Conservation (phyloP, 192 early-diverging fungal genomes). For the Mortierella hygrophila region DNA sequence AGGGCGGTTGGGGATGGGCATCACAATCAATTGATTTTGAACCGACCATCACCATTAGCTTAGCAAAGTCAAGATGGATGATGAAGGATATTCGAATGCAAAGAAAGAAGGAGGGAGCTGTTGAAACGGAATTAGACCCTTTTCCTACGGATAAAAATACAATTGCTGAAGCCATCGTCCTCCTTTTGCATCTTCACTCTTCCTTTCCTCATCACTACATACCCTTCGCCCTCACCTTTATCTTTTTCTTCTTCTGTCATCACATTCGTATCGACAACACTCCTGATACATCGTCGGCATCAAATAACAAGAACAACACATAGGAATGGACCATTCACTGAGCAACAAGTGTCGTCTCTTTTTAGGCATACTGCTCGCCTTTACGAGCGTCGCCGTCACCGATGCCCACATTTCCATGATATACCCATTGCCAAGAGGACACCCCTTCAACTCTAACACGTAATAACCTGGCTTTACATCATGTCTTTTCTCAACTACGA, state of each 20-base stretch:
- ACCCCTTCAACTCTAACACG: slow-evolving; percentile 51
- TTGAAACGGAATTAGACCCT: too few relatives aligned
- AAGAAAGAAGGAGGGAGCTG: too few relatives aligned
- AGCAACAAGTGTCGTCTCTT: slow-evolving; percentile 1
- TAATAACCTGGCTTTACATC: neutral
- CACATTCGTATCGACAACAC: neutral
- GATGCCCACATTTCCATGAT: slow-evolving; percentile 53
- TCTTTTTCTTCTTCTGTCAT: neutral
- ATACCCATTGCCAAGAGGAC: slow-evolving; percentile 48
- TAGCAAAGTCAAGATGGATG: too few relatives aligned
- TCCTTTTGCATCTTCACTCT: too few relatives aligned
- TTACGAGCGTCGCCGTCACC: neutral
- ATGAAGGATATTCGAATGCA: neutral
- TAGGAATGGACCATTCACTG: neutral
- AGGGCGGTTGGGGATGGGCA: neutral
- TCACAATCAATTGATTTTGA: too few relatives aligned
- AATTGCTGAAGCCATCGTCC: neutral
- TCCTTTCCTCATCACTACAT: slow-evolving; percentile 2
- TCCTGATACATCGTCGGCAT: neutral
- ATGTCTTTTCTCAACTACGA: neutral
- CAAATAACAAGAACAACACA: neutral
- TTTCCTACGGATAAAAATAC: neutral
- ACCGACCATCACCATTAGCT: too few relatives aligned
- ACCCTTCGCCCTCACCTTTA: neutral
- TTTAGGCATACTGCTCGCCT: slow-evolving; percentile 1